Base-by-base conservation (phyloP, 345 rosid species). In the Kandelia obovata region DNA sequence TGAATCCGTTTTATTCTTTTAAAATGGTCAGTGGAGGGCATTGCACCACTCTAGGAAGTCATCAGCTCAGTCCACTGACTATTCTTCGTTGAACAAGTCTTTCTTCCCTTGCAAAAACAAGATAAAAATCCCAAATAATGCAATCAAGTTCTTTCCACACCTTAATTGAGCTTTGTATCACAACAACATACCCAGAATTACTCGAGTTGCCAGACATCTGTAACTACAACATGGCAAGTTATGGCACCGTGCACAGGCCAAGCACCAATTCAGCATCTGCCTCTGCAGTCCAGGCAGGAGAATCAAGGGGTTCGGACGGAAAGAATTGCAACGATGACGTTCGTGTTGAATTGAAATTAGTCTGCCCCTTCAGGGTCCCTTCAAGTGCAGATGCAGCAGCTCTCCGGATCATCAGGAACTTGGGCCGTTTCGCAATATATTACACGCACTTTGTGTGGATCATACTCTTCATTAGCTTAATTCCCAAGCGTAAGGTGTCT, bases 391-490 rank as follows among this genome's bases (percentile, higher is more conserved):
- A 75, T 25, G 72, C 37, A 0, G 66, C 69, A 0, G 71, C 77
- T 2, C 35, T 58, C 35, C 55, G 80, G 39, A 72, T 72, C 53
- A 30, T 69, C 30, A 23, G 20, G 34, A 79, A 79, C 66, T 8
- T 79, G 2, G 23, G 20, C 58, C 74, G 52, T 46, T 75, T 79
- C 62, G 25, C 66, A 4, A 23, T 72, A 31, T 57, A 68, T 34
- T 79, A 79, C 72, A 20, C 74, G 7, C 75, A 74, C 6, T 62
- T 74, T 23, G 32, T 74, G 58, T 78, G 82, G 75, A 46, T 66
- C 5, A 61, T 76, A 8, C 58, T 78, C 26, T 70, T 73, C 62
- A 78, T 71, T 20, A 67, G 70, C 66, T 69, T 78, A 3, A 13
- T 78, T 37, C 78, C 76, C 5, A 0, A 37, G 70, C 75, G 78